phyloP scores from a whole-genome alignment of 2,329 filamentous ascomycete species.

The Cladorrhinum sp. region DNA sequence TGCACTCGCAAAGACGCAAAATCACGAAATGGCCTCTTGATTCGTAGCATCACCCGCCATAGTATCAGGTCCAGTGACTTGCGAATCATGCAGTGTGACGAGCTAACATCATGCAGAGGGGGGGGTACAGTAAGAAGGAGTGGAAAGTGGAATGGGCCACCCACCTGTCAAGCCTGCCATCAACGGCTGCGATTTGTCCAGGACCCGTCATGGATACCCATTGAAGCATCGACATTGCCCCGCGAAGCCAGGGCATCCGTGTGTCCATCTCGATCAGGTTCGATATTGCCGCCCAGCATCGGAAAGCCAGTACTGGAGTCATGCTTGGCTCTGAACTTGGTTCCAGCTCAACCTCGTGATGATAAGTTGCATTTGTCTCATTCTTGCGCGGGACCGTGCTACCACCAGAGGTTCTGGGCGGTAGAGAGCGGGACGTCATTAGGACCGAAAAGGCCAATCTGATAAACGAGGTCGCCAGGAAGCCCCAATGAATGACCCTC shows the following conservation, averaged over 20 bases:
- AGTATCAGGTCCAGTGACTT: conserved; percentile 45
- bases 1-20: conserved; percentile 37
- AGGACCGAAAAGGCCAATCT: conserved; percentile 65
- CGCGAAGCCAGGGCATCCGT: conserved; percentile 89
- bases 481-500: conserved; percentile 52
- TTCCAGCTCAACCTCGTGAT: conserved; percentile 24
- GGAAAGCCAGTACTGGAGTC: conserved; percentile 72
- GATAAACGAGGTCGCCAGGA: conserved; percentile 57
- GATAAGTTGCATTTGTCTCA: conserved; percentile 28
- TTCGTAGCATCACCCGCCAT: conserved; percentile 40
- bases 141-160: conserved; percentile 34
- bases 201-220: conserved; percentile 71
- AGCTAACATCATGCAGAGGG: conserved; percentile 23
- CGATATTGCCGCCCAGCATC: conserved; percentile 69
- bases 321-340: conserved; percentile 33
- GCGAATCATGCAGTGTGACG: conserved; percentile 43
- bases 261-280: conserved; percentile 69
- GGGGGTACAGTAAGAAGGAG: conserved; percentile 7
- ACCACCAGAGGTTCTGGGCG: conserved; percentile 37
- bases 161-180: conserved; percentile 89
- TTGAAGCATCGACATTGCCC: conserved; percentile 71
- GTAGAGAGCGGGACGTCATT: conserved; percentile 64
- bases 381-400: conserved; percentile 26
- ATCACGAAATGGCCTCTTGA: conserved; percentile 33
- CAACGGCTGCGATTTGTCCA: conserved; percentile 68